phyloP scores from a whole-genome alignment of 2,329 filamentous ascomycete genomes.

The Calonectria pauciramosa region DNA sequence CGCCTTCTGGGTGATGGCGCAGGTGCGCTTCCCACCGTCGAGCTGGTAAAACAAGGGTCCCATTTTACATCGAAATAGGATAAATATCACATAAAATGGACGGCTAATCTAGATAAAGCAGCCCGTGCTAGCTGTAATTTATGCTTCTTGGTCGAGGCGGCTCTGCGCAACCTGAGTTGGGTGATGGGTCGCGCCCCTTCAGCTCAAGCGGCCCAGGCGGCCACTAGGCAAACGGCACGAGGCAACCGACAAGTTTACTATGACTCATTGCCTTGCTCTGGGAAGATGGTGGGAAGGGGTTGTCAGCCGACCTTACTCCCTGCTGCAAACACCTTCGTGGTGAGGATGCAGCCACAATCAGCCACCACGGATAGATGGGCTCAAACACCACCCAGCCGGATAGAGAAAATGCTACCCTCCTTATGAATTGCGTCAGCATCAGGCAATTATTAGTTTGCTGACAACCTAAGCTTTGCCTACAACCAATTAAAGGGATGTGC shows the following conservation, averaged over 20 bases:
- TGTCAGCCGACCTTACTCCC: neutral
- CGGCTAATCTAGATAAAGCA: fast-evolving
- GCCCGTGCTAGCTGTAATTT: neutral
- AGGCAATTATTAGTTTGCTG: neutral
- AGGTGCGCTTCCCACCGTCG: neutral
- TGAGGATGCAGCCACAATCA: neutral
- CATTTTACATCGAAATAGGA: neutral
- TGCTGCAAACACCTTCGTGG: neutral
- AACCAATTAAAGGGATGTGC: neutral
- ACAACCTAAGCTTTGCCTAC: neutral
- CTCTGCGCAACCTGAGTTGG: neutral
- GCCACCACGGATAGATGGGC: no score
- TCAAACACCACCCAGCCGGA: neutral
- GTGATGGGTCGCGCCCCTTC: neutral
- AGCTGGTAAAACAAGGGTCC: neutral
- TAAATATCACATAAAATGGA: neutral
- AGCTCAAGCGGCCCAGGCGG: neutral
- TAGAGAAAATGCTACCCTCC: neutral
- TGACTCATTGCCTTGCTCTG: neutral
- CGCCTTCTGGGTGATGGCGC: neutral
- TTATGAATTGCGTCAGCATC: neutral
- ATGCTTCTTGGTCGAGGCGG: neutral
- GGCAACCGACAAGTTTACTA: neutral
- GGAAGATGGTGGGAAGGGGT: neutral
- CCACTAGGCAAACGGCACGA: neutral